Evolutionary conservation across 345 rosid genomes (phyloP).

Genomic region (Zanthoxylum bungeanum): DNA sequence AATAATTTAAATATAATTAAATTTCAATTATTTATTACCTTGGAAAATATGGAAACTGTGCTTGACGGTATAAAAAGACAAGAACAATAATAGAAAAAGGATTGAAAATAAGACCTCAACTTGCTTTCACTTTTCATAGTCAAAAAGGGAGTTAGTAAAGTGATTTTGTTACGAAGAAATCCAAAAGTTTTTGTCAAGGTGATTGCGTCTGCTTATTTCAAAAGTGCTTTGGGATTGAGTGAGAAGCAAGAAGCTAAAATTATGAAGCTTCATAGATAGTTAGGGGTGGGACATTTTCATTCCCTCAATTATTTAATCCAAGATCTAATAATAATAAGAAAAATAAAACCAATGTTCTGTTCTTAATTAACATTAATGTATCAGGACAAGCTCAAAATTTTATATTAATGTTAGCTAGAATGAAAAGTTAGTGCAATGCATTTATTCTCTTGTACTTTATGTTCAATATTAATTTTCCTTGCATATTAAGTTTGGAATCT

Average conservation of each 20-base stretch:
- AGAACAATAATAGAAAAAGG: background rate
- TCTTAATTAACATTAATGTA: background rate
- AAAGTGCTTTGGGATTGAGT: background rate
- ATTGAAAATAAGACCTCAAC: background rate
- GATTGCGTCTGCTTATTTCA: background rate
- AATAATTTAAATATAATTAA: too few relatives aligned
- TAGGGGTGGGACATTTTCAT: conserved; percentile 7
- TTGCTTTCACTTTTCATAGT: conserved; percentile 6
- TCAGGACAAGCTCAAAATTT: background rate
- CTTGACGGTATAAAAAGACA: background rate
- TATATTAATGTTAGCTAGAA: background rate
- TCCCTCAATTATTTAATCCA: conserved; percentile 24
- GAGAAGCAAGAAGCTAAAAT: background rate
- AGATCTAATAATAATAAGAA: background rate
- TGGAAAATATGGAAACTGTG: background rate
- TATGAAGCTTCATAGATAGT: conserved; percentile 21
- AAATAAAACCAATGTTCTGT: background rate
- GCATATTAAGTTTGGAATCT: background rate
- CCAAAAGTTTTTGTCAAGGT: background rate
- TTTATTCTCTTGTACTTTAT: background rate
- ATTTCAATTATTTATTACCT: too few relatives aligned
- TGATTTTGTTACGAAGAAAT: background rate
- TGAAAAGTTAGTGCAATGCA: background rate
- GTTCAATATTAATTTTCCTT: background rate
- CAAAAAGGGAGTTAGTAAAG: background rate